A percentile compares a stretch with the other conserved stretches of the same genome.
These are phyloP conservation scores for Echinochloa phyllopogon DNA, from an alignment of 176 grass and related monocot genomes.

Conservation along the genomic window DNA sequence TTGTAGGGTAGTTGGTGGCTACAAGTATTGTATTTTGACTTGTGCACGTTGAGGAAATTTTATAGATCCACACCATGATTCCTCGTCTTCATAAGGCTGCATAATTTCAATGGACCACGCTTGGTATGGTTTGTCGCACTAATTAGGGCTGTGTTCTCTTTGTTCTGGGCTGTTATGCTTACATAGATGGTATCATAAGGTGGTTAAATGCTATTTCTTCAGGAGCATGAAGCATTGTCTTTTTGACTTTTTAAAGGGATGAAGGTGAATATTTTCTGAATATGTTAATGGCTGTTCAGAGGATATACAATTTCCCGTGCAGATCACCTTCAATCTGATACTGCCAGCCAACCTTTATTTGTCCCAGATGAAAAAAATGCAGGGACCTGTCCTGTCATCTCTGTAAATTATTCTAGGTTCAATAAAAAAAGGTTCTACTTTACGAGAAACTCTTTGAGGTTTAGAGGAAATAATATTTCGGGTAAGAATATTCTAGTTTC, in stretches of 20 bases:
- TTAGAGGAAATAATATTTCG: no score
- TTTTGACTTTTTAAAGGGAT: not conserved
- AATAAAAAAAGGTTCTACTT: no score
- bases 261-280: not conserved
- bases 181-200: not conserved
- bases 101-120: not conserved
- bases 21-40: not conserved
- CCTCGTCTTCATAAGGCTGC: not conserved
- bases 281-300: no score
- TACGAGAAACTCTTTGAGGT: no score
- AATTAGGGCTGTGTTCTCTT: not conserved
- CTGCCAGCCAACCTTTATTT: not conserved
- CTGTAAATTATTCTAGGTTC: no score
- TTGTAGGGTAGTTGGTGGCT: not conserved
- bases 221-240: not conserved
- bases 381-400: not conserved
- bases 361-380: not conserved
- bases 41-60: not conserved
- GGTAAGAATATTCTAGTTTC: no score
- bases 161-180: not conserved
- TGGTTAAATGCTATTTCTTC: not conserved
- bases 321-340: not conserved
- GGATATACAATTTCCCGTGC: not conserved
- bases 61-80: not conserved
- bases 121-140: not conserved